These are phyloP conservation scores for Fusarium neocosmosporiellum DNA, from an alignment of 2,329 filamentous ascomycete species.

Conservation along the genomic window DNA sequence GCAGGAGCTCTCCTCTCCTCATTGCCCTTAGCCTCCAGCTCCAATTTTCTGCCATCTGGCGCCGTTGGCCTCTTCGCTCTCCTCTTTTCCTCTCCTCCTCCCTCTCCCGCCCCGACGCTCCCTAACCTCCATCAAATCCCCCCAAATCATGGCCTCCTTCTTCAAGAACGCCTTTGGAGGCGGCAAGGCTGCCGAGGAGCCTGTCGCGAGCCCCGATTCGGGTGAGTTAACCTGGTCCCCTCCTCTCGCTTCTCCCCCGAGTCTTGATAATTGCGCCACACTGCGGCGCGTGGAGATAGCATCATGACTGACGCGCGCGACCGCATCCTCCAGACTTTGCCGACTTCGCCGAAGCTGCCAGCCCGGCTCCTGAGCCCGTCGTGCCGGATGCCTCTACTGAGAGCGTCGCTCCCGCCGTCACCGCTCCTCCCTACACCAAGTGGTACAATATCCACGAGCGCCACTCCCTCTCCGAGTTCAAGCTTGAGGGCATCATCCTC, in stretches of 20 bases:
- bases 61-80: conserved; percentile 35
- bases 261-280: conserved; percentile 23
- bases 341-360: conserved; percentile 86
- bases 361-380: conserved; percentile 67
- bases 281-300: conserved; percentile 19
- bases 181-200: conserved; percentile 63
- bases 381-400: conserved; percentile 60
- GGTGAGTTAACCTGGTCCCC: conserved; percentile 60
- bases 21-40: conserved; percentile 34
- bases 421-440: conserved; percentile 79
- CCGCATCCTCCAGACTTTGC: conserved; percentile 77
- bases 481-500: conserved; percentile 85
- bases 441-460: conserved; percentile 99
- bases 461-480: conserved; percentile 84
- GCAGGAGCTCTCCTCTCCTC: conserved; percentile 43
- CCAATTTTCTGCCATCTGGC: conserved; percentile 42
- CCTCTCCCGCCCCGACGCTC: conserved; percentile 25
- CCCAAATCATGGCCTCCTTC: conserved; percentile 64
- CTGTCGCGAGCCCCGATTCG: conserved; percentile 66
- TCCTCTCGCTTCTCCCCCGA: background rate
- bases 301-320: conserved; percentile 43
- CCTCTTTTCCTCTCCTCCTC: conserved; percentile 30
- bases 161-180: conserved; percentile 78
- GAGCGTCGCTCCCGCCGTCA: conserved; percentile 59
- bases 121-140: conserved; percentile 37